phyloP scores from a whole-genome alignment of 2,329 filamentous ascomycete species.

The Arthrobotrys conoides region DNA sequence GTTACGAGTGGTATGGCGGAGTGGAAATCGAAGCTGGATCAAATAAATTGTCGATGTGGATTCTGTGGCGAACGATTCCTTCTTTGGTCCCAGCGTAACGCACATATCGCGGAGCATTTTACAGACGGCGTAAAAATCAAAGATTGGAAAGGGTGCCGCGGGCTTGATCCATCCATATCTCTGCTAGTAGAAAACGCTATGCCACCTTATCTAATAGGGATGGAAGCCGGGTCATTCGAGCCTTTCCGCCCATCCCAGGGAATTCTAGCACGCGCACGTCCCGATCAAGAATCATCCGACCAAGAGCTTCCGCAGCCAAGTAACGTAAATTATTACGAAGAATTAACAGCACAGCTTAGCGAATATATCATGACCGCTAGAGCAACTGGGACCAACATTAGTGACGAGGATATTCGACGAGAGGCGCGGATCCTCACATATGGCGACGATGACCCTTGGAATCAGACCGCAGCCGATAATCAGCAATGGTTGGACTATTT shows the following conservation, averaged over 20 bases:
- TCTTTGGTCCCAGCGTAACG: conserved; percentile 74
- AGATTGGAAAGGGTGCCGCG: conserved; percentile 80
- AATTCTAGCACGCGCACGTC: conserved; percentile 72
- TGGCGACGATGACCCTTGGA: conserved; percentile 76
- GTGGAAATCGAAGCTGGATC: conserved; percentile 75
- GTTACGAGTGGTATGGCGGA: conserved; percentile 74
- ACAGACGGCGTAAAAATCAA: conserved; percentile 77
- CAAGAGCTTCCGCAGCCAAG: conserved; percentile 70
- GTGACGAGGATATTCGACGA: conserved; percentile 72
- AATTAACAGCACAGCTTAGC: conserved; percentile 72
- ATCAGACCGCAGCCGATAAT: conserved; percentile 75
- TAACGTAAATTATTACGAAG: conserved; percentile 6
- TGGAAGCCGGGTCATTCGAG: conserved; percentile 66
- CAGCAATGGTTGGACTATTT: conserved; percentile 72
- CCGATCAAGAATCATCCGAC: conserved; percentile 74
- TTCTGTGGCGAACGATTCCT: conserved; percentile 76
- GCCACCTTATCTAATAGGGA: conserved; percentile 73
- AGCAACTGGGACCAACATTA: conserved; percentile 69
- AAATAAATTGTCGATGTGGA: conserved; percentile 76
- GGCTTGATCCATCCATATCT: conserved; percentile 75
- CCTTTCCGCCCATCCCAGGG: conserved; percentile 69
- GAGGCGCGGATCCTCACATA: conserved; percentile 76
- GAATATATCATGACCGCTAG: conserved; percentile 71
- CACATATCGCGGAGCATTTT: conserved; percentile 78
- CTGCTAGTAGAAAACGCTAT: conserved; percentile 78